A percentile compares a stretch with the other conserved stretches of the same genome.
Evolutionary conservation across 768 basidiomycete genomes (phyloP).

Genomic region (Leccinum subtestaceum): DNA sequence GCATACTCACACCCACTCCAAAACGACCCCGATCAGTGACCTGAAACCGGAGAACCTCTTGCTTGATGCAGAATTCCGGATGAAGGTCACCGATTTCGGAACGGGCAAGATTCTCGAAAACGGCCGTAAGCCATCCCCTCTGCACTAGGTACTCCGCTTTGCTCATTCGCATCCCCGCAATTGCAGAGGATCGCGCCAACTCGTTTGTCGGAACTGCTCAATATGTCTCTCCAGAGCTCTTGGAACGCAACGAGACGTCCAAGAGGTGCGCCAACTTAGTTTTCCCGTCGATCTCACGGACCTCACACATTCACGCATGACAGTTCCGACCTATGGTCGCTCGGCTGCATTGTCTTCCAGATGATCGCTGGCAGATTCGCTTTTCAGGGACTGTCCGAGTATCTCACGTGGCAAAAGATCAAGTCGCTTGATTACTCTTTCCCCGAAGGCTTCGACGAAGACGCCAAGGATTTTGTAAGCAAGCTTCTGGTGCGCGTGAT

Average conservation of each 20-base stretch:
- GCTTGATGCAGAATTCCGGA: constrained; percentile 79
- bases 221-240: constrained; percentile 85
- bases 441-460: constrained; percentile 79
- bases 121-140: constrained; percentile 40
- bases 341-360: constrained; percentile 93
- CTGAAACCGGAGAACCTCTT: constrained; percentile 88
- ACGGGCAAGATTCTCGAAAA: constrained; percentile 76
- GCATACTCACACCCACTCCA: constrained; percentile 10
- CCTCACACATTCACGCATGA: not conserved
- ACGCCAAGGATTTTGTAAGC: constrained; percentile 78
- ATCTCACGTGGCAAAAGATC: constrained; percentile 94
- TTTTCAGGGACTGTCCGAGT: constrained; percentile 89
- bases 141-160: not conserved
- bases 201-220: constrained; percentile 91
- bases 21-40: constrained; percentile 42
- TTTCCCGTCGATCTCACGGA: not conserved
- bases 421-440: constrained; percentile 84
- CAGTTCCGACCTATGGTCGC: constrained; percentile 93
- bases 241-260: constrained; percentile 70
- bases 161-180: constrained; percentile 13
- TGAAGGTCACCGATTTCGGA: constrained; percentile 97
- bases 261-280: constrained; percentile 52
- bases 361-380: constrained; percentile 90
- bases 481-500: constrained; percentile 58
- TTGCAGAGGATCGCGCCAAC: constrained; percentile 50